Evolutionary conservation across 2,329 filamentous ascomycete species (phyloP), one percentile per base, ranked within the genome.

Genomic region (Arthrobotrys sinensis): DNA sequence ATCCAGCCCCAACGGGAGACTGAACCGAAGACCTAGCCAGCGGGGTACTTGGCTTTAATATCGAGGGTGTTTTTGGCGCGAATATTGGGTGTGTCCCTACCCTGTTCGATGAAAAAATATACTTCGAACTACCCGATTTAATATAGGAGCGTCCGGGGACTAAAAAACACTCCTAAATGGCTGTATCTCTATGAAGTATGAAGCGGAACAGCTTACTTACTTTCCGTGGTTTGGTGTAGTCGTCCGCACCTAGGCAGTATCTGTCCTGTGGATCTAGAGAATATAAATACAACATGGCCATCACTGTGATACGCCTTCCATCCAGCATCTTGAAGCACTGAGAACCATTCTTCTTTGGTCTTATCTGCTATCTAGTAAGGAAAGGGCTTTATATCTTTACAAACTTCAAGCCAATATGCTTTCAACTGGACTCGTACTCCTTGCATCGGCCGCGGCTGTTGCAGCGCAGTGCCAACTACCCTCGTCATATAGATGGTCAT

Each of bases 401-500:
- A 1, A 36, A 48, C 11, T 55, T 40, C 6, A 52, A 52, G 60
- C 10, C 60, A 48, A 48, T 0, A 71, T 71, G 67, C 53, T 57
- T 40, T 75, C 70, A 24, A 63, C 38, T 11, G 63, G 50, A 19
- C n/a, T 75, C 14, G 2, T 62, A n/a, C 45, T 76, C 21, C 52
- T 76, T 32, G 71, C 67, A 6, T 66, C 75, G 11, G 60, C 52
- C 3, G 28, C 77, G 8, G 38, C 36, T 16, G 80, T 60, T 6
- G 60, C 52, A 12, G 69, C 69, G 3, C 52, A 79, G 21, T 90
- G 89, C 83, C 79, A 82, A 34, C 87, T 90, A 45, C 89, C 89
- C 0, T 86, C 88, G 0, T 86, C 83, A 8, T 90, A 89, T 83
- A 83, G 83, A 52, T 90, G 89, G 88, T 87, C 86, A 38, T 88